Conservation (phyloP, 1,139 yeast genomes). For the Magnusiomyces magnusii region DNA sequence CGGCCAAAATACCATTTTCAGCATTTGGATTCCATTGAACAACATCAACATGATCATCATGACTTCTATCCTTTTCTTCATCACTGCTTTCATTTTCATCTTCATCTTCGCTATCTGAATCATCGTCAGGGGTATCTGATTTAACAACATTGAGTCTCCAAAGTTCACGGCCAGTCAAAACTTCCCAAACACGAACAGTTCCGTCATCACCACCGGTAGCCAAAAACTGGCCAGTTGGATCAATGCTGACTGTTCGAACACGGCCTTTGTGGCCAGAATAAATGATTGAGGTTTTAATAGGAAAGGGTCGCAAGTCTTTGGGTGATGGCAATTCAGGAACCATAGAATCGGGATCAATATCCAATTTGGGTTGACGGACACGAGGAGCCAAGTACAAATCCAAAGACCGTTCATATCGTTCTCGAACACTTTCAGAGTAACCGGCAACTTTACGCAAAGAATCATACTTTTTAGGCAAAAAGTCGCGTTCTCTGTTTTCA, state of each 20-base stretch:
- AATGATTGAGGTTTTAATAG: slow-evolving; percentile 78
- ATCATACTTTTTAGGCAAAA: slow-evolving; percentile 71
- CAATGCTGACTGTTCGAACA: slow-evolving; percentile 74
- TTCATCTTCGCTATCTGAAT: slow-evolving; percentile 50
- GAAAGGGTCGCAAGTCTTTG: slow-evolving; percentile 96
- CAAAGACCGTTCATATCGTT: slow-evolving; percentile 86
- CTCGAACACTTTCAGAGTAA: slow-evolving; percentile 75
- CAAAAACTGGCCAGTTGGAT: slow-evolving; percentile 87
- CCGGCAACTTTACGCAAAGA: slow-evolving; percentile 93
- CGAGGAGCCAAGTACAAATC: slow-evolving; percentile 96
- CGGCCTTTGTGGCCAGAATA: slow-evolving; percentile 79
- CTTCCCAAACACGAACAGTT: slow-evolving; percentile 92
- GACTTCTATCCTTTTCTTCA: slow-evolving; percentile 14
- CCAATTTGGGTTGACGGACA: slow-evolving; percentile 81
- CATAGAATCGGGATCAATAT: slow-evolving; percentile 93
- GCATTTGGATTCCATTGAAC: slow-evolving; percentile 87
- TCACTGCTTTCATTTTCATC: slow-evolving; percentile 80
- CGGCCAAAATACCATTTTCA: slow-evolving; percentile 68
- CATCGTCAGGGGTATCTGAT: slow-evolving; percentile 15
- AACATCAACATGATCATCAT: slow-evolving; percentile 70
- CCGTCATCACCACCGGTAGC: slow-evolving; percentile 99
- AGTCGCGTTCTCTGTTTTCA: slow-evolving; percentile 69
- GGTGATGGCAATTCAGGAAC: slow-evolving; percentile 97
- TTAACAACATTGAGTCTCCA: slow-evolving; percentile 50
- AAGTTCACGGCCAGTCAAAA: slow-evolving; percentile 89